phyloP scores from a whole-genome alignment of 2,329 filamentous ascomycete genomes.

The Penicillium sp. region DNA sequence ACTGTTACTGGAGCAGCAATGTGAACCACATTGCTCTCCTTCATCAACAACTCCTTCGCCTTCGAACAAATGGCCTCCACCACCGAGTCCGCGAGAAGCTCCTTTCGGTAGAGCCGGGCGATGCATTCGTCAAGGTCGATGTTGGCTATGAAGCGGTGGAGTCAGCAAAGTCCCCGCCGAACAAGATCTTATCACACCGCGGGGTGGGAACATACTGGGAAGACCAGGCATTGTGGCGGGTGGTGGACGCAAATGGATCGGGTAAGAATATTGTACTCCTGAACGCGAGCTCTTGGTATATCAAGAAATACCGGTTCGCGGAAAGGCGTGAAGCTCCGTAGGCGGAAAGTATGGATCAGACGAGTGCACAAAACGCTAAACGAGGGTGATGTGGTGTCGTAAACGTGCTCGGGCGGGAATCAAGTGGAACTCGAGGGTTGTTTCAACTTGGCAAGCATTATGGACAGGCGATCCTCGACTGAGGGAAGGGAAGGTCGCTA shows the following conservation, averaged over 20 bases:
- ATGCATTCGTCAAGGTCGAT: slow-evolving; percentile 99
- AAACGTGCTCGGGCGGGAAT: not conserved
- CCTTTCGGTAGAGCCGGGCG: slow-evolving; percentile 92
- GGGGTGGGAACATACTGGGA: slow-evolving; percentile 40
- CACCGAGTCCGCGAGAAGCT: slow-evolving; percentile 93
- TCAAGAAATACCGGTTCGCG: not conserved
- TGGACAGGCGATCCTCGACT: slow-evolving; percentile 5
- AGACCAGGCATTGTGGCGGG: slow-evolving; percentile 45
- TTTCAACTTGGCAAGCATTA: not conserved
- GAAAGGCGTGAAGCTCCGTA: not conserved
- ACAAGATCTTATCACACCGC: not conserved
- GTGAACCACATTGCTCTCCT: slow-evolving; percentile 99
- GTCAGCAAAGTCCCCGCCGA: slow-evolving; percentile 8
- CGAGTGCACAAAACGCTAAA: not conserved
- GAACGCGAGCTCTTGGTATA: no score
- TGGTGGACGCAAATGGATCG: not conserved
- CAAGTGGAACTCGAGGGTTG: not conserved
- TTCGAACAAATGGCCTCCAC: slow-evolving; percentile 99
- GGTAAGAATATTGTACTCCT: not conserved
- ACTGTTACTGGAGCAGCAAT: slow-evolving; percentile 94
- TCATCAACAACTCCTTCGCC: slow-evolving; percentile 98
- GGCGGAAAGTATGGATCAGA: not conserved
- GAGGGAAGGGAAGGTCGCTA: not conserved
- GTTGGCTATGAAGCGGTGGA: slow-evolving; percentile 65
- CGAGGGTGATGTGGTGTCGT: not conserved